A percentile compares a stretch with the other conserved stretches of the same genome.
Evolutionary conservation across 495 filamentous ascomycete species (phyloP).

Genomic region (Penicillium paxilli): DNA sequence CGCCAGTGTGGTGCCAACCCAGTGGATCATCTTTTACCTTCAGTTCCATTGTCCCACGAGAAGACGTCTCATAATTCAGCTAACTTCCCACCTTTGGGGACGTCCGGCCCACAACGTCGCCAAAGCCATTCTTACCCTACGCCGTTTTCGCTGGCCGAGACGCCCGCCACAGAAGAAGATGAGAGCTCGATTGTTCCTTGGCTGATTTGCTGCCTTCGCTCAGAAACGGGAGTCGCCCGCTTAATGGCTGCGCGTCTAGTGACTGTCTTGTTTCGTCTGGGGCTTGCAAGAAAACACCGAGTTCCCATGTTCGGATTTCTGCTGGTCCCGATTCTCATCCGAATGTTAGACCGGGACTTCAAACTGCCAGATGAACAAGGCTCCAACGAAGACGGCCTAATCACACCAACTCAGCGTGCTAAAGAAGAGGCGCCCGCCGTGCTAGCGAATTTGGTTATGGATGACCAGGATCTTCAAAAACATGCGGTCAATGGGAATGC

Average conservation of each 20-base stretch:
- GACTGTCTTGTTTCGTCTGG: conserved; percentile 70
- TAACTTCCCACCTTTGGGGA: conserved; percentile 61
- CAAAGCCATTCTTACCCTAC: conserved; percentile 41
- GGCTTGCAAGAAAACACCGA: conserved; percentile 62
- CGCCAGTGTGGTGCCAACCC: conserved; percentile 47
- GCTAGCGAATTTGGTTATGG: conserved; percentile 74
- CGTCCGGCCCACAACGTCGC: conserved; percentile 43
- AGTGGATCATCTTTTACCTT: conserved; percentile 62
- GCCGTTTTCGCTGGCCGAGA: conserved; percentile 35
- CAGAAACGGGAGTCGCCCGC: conserved; percentile 60
- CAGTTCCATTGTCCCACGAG: conserved; percentile 34
- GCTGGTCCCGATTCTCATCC: conserved; percentile 70
- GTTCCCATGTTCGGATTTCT: conserved; percentile 63
- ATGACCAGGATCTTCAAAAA: conserved; percentile 73
- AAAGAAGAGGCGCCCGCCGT: conserved; percentile 73
- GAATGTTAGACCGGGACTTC: conserved; percentile 64
- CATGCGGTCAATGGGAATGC: conserved; percentile 77
- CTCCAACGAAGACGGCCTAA: conserved; percentile 39
- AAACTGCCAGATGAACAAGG: conserved; percentile 40
- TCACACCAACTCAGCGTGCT: conserved; percentile 41
- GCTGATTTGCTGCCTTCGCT: conserved; percentile 71
- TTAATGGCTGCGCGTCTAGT: conserved; percentile 80
- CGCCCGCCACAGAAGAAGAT: conserved; percentile 54
- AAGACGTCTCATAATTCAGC: conserved; percentile 32
- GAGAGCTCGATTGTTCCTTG: conserved; percentile 82